Percentiles rank a stretch among this genome's conserved stretches.
Conservation (phyloP, 305 asterid genomes). For the Salvia sclarea region DNA sequence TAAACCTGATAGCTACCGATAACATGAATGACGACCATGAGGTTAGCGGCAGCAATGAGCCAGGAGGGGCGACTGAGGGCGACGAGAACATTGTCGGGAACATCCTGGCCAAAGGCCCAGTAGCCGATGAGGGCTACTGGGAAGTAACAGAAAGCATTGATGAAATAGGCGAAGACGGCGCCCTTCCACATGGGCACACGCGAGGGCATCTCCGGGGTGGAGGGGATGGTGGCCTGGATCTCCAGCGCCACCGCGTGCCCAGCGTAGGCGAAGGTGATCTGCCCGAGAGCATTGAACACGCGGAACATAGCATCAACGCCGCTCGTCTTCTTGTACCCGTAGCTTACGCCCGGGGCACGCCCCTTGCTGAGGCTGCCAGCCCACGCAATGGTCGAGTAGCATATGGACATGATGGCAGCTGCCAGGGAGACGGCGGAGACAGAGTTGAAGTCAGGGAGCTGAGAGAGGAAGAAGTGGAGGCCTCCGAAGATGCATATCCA, state of each 20-base stretch:
- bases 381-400: constrained; percentile 97
- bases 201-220: constrained; percentile 90
- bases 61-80: constrained; percentile 82
- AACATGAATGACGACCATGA: constrained; percentile 91
- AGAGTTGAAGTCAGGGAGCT: constrained; percentile 86
- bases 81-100: constrained; percentile 70
- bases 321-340: constrained; percentile 66
- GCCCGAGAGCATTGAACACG: constrained; percentile 78
- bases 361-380: constrained; percentile 69
- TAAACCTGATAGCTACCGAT: constrained; percentile 98
- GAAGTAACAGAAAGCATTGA: constrained; percentile 77
- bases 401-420: constrained; percentile 93
- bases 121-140: constrained; percentile 88
- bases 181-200: constrained; percentile 92
- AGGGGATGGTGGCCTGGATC: constrained; percentile 92
- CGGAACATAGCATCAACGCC: constrained; percentile 64
- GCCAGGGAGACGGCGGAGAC: constrained; percentile 83
- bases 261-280: constrained; percentile 82
- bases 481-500: constrained; percentile 93
- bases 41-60: constrained; percentile 92
- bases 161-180: constrained; percentile 75
- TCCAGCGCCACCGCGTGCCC: constrained; percentile 89
- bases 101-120: constrained; percentile 91
- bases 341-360: constrained; percentile 63
- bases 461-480: constrained; percentile 84